These are phyloP conservation scores for Inga leiocalycina DNA, from an alignment of 306 rosid species.

Conservation along the genomic window DNA sequence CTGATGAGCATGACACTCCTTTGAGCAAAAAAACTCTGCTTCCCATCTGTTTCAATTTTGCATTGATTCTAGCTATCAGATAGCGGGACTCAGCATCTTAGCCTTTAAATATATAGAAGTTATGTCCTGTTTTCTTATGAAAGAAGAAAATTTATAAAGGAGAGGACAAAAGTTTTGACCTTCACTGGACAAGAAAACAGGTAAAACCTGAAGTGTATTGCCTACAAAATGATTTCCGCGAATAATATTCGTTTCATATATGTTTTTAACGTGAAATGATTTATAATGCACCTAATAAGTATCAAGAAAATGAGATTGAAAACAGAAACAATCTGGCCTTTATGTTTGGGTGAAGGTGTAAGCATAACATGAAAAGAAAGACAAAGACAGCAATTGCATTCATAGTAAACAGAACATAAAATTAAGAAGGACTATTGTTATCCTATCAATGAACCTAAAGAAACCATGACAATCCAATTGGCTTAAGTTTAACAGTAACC, in stretches of 20 bases:
- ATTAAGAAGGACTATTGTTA: not conserved
- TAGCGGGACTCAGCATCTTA: not conserved
- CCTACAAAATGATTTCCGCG: not conserved
- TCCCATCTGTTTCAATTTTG: slow-evolving; percentile 16
- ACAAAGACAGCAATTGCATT: not conserved
- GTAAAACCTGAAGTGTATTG: not conserved
- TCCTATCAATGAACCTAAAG: not conserved
- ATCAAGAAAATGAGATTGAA: not conserved
- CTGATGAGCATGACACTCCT: slow-evolving; percentile 13
- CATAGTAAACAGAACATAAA: not conserved
- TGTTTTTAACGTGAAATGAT: not conserved
- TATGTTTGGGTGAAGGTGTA: not conserved
- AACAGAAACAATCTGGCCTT: not conserved
- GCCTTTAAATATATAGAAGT: not conserved
- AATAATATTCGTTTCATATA: not conserved
- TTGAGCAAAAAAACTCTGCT: slow-evolving; percentile 11
- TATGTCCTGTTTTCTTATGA: not conserved
- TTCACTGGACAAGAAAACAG: not conserved
- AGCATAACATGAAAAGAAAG: not conserved
- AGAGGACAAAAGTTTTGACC: not conserved
- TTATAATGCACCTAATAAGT: not conserved
- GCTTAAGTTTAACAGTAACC: not conserved
- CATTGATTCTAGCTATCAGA: not conserved
- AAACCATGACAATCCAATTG: not conserved
- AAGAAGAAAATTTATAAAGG: slow-evolving; percentile 12